phyloP scores from a whole-genome alignment of 148 eudicot genomes.

The Vaccinium corymbosum region DNA sequence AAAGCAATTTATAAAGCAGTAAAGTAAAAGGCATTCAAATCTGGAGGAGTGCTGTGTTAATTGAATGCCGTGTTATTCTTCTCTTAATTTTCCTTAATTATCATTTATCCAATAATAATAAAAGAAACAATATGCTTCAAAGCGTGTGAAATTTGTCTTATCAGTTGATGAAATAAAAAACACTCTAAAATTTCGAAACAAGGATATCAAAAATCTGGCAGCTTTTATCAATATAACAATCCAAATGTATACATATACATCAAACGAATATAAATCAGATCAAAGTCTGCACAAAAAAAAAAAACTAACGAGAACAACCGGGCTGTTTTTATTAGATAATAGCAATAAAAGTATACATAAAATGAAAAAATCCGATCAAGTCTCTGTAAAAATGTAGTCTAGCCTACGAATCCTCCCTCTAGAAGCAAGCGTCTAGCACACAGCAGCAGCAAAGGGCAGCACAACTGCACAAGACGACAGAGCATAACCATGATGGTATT shows the following conservation, averaged over 20 bases:
- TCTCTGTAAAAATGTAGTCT: neutral
- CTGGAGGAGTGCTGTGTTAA: no score
- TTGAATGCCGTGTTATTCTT: no score
- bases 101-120: no score
- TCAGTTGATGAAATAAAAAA: no score
- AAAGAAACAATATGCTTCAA: no score
- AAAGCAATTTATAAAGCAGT: neutral
- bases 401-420: neutral
- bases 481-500: neutral
- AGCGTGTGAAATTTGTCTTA: no score
- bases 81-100: no score
- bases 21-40: no score
- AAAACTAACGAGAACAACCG: neutral
- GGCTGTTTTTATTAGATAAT: conserved; percentile 1
- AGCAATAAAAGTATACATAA: neutral
- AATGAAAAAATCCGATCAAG: neutral
- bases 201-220: neutral
- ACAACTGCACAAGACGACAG: conserved; percentile 20
- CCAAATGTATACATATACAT: neutral
- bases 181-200: no score
- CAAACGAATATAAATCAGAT: neutral
- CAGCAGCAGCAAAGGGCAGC: conserved; percentile 28
- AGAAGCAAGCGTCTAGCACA: conserved; percentile 27
- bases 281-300: neutral
- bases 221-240: neutral